Evolutionary conservation across 257 asterid genomes (phyloP), one percentile per base, ranked within the genome.

Genomic region (Solanum pennellii): DNA sequence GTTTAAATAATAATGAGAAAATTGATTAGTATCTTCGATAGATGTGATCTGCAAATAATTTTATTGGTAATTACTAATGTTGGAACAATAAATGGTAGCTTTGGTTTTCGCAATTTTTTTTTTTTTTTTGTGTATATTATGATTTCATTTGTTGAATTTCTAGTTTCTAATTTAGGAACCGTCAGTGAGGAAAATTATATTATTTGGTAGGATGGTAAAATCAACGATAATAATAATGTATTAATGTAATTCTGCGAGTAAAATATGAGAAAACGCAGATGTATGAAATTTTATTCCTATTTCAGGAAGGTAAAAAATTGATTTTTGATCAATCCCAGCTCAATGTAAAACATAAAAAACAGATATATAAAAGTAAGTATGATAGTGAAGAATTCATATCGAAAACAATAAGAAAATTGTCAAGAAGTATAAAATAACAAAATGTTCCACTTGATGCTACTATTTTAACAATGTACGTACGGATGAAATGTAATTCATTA

Each of bases 261-360:
- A 8, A 0, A 60, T 60, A 0, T 52, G 2, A 59, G 1, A 21
- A 8, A 2, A 7, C 0, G 2, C 3, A 2, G 12, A 7, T 16
- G n/a, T 56, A 56, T 0, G 0, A 1, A 18, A 18, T 56, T 18
- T 56, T 59, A 59, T 59, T 8, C 5, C 12, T 20, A 60, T 1
- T 9, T 60, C 23, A 3, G 1, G 0, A 21, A 60, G 15, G 8
- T n/a, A 62, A 5, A n/a, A 4, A 10, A 0, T 4, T 62, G 1
- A 4, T 4, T 62, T 10, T 11, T 62, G 7, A 23, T 23, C 12
- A 10, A 62, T 14, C 6, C 5, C 3, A 5, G 13, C 7, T 62
- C 1, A 62, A n/a, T 4, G 3, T 10, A 23, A 23, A 21, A 10
- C 29, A 60, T 60, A 23, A 9, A 9, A 21, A 47, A 4, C 0